phyloP scores from a whole-genome alignment of 1,284 basidiomycete genomes.

The Pseudozyma flocculosa region DNA sequence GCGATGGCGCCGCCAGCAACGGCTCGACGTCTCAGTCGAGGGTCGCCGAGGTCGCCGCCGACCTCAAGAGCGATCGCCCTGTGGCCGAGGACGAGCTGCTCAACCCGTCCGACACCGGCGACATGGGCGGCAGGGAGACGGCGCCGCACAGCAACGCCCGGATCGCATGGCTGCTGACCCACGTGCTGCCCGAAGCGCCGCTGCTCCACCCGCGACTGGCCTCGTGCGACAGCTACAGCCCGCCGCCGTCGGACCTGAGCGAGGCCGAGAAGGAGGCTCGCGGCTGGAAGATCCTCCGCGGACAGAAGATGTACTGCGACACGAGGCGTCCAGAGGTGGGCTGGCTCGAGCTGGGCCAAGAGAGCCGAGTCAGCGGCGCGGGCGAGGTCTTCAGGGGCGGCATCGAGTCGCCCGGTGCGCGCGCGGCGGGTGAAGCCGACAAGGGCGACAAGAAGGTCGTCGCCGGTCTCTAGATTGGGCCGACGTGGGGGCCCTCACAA shows the following conservation, averaged over 20 bases:
- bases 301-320: slow-evolving; percentile 34
- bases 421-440: slow-evolving; percentile 3
- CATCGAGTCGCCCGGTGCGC: slow-evolving; percentile 26
- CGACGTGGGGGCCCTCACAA: too few species aligned
- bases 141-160: slow-evolving; percentile 11
- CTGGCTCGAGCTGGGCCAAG: slow-evolving; percentile 37
- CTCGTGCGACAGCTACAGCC: slow-evolving; percentile 15
- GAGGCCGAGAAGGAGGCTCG: slow-evolving; percentile 18
- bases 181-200: slow-evolving; percentile 41
- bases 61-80: slow-evolving; percentile 6
- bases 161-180: slow-evolving; percentile 47
- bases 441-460: background rate
- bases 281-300: slow-evolving; percentile 1
- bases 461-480: background rate
- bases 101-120: slow-evolving; percentile 19
- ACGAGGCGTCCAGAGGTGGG: slow-evolving; percentile 44
- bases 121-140: background rate
- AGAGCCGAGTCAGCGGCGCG: slow-evolving; percentile 30
- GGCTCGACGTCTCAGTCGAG: slow-evolving; percentile 8
- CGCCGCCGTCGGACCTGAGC: slow-evolving; percentile 4
- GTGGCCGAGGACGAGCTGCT: slow-evolving; percentile 18
- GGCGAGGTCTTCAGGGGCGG: slow-evolving; percentile 43
- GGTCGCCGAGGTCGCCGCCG: slow-evolving; percentile 12
- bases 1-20: too few species aligned
- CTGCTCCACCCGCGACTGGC: slow-evolving; percentile 52